phyloP scores from a whole-genome alignment of 2,329 filamentous ascomycete genomes.

The Lecanoromycetidae sp. region DNA sequence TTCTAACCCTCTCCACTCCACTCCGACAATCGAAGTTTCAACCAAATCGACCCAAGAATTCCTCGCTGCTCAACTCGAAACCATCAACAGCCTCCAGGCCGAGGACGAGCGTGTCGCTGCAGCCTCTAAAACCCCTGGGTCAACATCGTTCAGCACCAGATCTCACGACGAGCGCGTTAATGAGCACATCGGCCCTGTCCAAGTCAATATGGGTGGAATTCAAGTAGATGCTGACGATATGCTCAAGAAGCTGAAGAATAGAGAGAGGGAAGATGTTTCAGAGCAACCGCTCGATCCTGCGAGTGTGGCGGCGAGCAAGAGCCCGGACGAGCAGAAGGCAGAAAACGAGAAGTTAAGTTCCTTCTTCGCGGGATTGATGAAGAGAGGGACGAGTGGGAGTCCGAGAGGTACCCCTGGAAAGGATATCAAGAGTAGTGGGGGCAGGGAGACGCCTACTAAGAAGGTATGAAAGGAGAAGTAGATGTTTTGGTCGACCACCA shows the following conservation, averaged over 20 bases:
- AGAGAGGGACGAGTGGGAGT: constrained; percentile 25
- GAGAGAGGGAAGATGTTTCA: neutral
- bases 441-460: constrained; percentile 7
- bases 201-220: constrained; percentile 97
- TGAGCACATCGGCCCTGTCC: constrained; percentile 84
- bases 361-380: constrained; percentile 49
- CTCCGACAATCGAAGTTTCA: constrained; percentile 19
- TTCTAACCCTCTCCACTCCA: constrained; percentile 41
- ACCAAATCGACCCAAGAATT: constrained; percentile 61
- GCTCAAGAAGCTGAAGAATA: constrained; percentile 64
- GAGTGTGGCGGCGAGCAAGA: constrained; percentile 8
- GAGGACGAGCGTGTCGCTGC: constrained; percentile 39
- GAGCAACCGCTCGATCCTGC: constrained; percentile 17
- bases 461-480: constrained; percentile 1
- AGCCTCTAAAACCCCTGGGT: constrained; percentile 21
- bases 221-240: constrained; percentile 92
- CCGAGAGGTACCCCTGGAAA: constrained; percentile 12
- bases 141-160: constrained; percentile 2
- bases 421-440: constrained; percentile 1
- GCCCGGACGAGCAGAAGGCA: constrained; percentile 34
- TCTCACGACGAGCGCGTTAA: constrained; percentile 37
- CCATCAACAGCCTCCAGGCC: constrained; percentile 53
- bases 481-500: too few relatives aligned
- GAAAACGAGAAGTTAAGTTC: constrained; percentile 48
- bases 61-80: constrained; percentile 59